Evolutionary conservation across 495 filamentous ascomycete genomes (phyloP), one percentile per base, ranked within the genome.

Genomic region (Talaromyces wortmannii): DNA sequence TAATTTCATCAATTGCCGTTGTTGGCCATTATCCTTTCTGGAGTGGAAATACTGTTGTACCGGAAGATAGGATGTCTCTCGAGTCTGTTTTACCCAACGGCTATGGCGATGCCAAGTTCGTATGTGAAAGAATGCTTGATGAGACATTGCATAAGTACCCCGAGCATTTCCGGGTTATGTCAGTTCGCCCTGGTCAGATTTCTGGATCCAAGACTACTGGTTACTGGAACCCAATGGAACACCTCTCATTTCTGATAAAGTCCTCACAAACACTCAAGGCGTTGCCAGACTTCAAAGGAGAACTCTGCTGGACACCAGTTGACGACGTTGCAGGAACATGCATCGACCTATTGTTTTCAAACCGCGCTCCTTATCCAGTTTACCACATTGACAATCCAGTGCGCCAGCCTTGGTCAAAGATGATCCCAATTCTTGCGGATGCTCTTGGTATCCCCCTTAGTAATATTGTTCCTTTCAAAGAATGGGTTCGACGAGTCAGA

Each of bases 351-450:
- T 48, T 76, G 4, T 48, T 74, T 5, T 42, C 51, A 0, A 53
- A 67, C 4, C 31, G 55, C 1, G 45, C 49, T 0, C 62, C 69
- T 2, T 64, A 74, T 23, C 66, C 73, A 3, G 55, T 80, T 33
- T 84, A 82, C 48, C 81, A 84, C 61, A 71, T 84, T 52, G 81
- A 84, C 12, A 82, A 83, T 52, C 79, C 78, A 0, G 62, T 72
- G 4, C 58, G 71, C 1, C 76, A 82, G 62, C 66, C 71, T 0
- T 83, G 80, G 80, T 43, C 44, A 0, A 63, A 74, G 0, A 74
- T 78, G 63, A 65, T 68, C 0, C 18, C 49, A 0, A 43, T 78
- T 3, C 55, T 85, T 7, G 71, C 77, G 0, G 67, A 69, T 2
- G 71, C 65, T 2, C 64, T 83, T 0, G 57, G 55, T 5, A 72